phyloP scores from a whole-genome alignment of 1,284 basidiomycete genomes.

The Termitomyces sp. region DNA sequence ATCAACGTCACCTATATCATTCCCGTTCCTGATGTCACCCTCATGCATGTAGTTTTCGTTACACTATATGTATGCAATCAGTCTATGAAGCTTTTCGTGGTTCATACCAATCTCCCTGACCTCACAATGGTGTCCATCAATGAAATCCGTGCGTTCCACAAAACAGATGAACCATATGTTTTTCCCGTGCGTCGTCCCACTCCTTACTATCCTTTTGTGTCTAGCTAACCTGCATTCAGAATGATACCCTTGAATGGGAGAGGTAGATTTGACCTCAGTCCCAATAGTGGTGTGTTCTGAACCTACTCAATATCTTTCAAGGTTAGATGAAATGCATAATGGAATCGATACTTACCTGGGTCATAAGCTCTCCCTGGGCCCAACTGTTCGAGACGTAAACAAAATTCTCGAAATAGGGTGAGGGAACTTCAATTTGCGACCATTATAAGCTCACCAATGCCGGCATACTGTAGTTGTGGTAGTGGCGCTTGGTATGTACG shows the following conservation, averaged over 20 bases:
- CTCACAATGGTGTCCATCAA: background rate
- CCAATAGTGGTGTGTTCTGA: too few relatives aligned
- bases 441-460: background rate
- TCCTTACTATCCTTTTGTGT: background rate
- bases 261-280: background rate
- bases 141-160: background rate
- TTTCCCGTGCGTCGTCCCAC: background rate
- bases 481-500: constrained; percentile 3
- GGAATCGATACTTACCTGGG: background rate
- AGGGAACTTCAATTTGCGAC: background rate
- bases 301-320: background rate
- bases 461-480: background rate
- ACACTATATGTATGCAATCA: background rate
- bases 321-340: constrained; percentile 6
- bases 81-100: background rate
- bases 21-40: background rate
- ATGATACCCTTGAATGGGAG: constrained; percentile 8
- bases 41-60: background rate
- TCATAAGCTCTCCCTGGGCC: constrained; percentile 2
- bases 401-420: constrained; percentile 7
- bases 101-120: background rate
- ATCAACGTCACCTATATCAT: background rate
- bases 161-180: background rate
- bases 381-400: background rate
- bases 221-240: background rate